Evolutionary conservation across 257 asterid species (phyloP).

Genomic region (Solanum verrucosum): DNA sequence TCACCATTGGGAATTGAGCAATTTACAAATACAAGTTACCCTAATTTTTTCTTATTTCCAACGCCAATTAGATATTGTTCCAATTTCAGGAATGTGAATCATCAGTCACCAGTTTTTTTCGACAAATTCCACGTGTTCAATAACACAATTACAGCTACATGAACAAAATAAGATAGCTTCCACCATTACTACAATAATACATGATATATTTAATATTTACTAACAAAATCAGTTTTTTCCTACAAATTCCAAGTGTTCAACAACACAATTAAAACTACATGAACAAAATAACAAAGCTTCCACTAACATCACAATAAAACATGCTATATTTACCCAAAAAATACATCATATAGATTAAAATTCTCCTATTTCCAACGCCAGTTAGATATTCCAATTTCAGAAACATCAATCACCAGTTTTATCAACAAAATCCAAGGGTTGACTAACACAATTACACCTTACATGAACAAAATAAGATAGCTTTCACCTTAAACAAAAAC

Average conservation of each 20-base stretch:
- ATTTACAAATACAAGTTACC: background rate
- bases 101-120: background rate
- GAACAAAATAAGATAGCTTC: background rate
- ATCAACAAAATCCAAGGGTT: background rate
- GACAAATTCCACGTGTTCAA: background rate
- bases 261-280: background rate
- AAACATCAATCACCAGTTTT: background rate
- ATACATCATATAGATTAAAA: background rate
- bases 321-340: background rate
- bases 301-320: background rate
- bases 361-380: background rate
- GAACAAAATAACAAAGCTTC: background rate
- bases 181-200: background rate
- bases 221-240: background rate
- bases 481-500: background rate
- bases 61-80: background rate
- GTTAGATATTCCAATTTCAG: background rate
- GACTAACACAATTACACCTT: background rate
- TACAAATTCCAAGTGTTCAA: background rate
- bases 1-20: background rate
- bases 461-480: background rate
- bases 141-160: background rate
- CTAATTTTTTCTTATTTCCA: background rate
- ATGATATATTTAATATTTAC: background rate
- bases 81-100: background rate